phyloP scores from a whole-genome alignment of 257 asterid genomes.

The Parsonsia alboflavescens region DNA sequence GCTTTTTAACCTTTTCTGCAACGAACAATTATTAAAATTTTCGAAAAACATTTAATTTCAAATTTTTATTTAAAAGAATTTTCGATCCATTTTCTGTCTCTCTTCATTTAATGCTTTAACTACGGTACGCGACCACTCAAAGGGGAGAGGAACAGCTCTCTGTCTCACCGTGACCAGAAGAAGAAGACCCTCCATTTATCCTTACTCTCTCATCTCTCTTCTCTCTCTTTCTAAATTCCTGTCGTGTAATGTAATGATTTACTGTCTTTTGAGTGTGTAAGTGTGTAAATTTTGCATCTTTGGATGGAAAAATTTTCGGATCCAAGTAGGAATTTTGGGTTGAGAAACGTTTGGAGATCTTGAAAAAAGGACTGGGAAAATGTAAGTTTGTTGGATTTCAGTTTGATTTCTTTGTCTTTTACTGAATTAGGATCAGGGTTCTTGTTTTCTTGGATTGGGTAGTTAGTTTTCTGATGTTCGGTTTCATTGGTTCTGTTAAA shows the following conservation, averaged over 20 bases:
- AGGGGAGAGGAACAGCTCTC: conserved; percentile 25
- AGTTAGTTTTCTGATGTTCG: conserved; percentile 5
- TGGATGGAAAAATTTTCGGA: neutral
- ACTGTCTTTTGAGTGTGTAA: neutral
- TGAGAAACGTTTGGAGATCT: conserved; percentile 18
- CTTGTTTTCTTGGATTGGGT: neutral
- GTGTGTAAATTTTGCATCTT: neutral
- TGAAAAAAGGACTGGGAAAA: conserved; percentile 32
- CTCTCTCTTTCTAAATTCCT: conserved; percentile 14
- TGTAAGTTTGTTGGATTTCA: conserved; percentile 35
- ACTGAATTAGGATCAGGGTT: conserved; percentile 24
- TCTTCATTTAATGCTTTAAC: conserved; percentile 54
- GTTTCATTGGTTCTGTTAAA: conserved; percentile 1
- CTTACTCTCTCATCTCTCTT: conserved; percentile 16
- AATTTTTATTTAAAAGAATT: conserved; percentile 9
- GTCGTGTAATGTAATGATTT: conserved; percentile 21
- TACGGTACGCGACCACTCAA: conserved; percentile 29
- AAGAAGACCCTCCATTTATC: conserved; percentile 25
- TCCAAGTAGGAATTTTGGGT: conserved; percentile 14
- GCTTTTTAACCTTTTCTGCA: conserved; percentile 49
- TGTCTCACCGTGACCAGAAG: conserved; percentile 20
- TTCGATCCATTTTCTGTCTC: conserved; percentile 31
- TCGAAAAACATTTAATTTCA: conserved; percentile 12
- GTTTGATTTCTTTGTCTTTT: conserved; percentile 16
- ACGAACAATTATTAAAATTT: conserved; percentile 12